phyloP scores from a whole-genome alignment of 768 basidiomycete genomes.

The Porphyrellus cyaneotinctus region DNA sequence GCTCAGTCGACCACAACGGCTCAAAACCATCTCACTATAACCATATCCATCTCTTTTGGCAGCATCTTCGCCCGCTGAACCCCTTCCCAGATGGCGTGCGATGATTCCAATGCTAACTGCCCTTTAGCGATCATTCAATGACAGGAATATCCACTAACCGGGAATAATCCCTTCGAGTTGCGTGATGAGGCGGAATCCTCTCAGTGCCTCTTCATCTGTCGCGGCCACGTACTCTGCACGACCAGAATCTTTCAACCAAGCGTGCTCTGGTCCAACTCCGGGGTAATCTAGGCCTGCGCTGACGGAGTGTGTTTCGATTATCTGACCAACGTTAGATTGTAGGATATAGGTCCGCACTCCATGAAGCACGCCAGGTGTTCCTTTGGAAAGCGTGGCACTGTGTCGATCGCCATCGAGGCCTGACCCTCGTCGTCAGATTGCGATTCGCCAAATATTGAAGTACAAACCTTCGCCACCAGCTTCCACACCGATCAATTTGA shows the following conservation, averaged over 20 bases:
- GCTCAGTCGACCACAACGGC: constrained; percentile 1
- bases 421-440: constrained; percentile 11
- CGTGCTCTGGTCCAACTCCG: constrained; percentile 96
- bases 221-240: constrained; percentile 92
- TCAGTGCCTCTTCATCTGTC: constrained; percentile 89
- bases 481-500: constrained; percentile 90
- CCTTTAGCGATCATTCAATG: constrained; percentile 4
- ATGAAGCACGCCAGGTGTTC: constrained; percentile 91
- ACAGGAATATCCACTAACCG: constrained; percentile 42
- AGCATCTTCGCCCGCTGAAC: constrained; percentile 80
- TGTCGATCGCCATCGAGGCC: constrained; percentile 82
- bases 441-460: not conserved
- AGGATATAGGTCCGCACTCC: constrained; percentile 95
- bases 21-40: constrained; percentile 62
- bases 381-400: constrained; percentile 90
- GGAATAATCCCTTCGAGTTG: constrained; percentile 98
- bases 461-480: constrained; percentile 90
- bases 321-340: constrained; percentile 85
- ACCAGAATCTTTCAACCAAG: constrained; percentile 93
- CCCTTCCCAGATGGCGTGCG: constrained; percentile 94
- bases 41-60: constrained; percentile 80
- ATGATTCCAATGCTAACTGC: constrained; percentile 78
- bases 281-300: constrained; percentile 96
- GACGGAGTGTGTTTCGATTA: constrained; percentile 95
- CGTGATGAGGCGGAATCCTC: constrained; percentile 88